Evolutionary conservation across 768 basidiomycete genomes (phyloP).

Genomic region (Hirschioporus abietinus): DNA sequence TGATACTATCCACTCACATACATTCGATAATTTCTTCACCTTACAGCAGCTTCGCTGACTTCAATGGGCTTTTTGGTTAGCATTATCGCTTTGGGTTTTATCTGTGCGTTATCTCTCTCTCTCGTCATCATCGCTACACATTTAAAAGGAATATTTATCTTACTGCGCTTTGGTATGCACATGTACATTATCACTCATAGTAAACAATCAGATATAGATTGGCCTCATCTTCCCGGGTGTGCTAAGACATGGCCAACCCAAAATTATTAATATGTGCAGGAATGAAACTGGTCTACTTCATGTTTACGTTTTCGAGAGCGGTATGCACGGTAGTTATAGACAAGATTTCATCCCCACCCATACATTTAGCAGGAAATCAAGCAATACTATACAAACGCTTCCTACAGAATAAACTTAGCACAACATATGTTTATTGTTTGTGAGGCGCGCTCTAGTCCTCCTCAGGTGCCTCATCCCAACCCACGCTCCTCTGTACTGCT

Average conservation of each 20-base stretch:
- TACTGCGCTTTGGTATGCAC: not conserved
- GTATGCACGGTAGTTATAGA: no score
- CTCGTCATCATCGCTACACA: not conserved
- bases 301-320: no score
- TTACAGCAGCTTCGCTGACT: not conserved
- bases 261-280: no score
- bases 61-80: not conserved
- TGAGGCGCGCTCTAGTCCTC: constrained; percentile 5
- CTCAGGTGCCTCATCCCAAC: constrained; percentile 65
- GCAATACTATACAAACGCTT: no score
- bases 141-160: not conserved
- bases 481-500: constrained; percentile 78
- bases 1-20: not conserved
- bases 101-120: not conserved
- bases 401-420: no score
- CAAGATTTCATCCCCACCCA: no score
- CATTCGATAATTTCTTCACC: not conserved
- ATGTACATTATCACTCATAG: not conserved
- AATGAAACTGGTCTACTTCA: no score
- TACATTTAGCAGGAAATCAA: no score
- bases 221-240: no score
- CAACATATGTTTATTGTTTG: no score
- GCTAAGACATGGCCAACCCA: no score
- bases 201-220: not conserved
- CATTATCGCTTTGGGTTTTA: not conserved